Base-by-base conservation (phyloP, 805 yeast genomes). In the Zygosaccharomyces bailii region DNA sequence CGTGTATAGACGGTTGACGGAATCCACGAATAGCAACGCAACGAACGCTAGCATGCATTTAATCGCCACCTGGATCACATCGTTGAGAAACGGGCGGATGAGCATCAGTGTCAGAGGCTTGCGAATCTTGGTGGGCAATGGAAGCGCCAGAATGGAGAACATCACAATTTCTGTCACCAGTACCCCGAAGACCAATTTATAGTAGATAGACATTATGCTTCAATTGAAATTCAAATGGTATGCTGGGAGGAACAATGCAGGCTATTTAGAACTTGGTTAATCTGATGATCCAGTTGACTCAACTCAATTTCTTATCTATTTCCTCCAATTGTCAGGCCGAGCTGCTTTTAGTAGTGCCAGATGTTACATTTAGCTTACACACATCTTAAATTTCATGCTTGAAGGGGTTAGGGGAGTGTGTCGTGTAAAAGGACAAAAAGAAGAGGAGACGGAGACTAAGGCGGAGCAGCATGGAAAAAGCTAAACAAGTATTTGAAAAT, bases 11-110 rank as follows among this genome's bases (percentile, higher is more conserved):
- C 96, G 78, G 67, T 87, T 89, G 51, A 89, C 83, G 2, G 96
- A 81, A 65, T 93, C 99, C 42, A 87, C 66, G 63, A 93, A 93
- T 51, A 93, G 73, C 25, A 93, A 78, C 34, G 86, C 69, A 14
- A 93, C 85, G 69, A 91, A 93, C 3, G 84, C 89, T 46, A 91
- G 73, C 3, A 88, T 71, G 66, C 95, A 88, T 63, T 86, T 85
- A 53, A 88, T 72, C 4, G 88, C 82, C 51, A 88, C 78, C 57
- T 83, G 85, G 47, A 89, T 78, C 53, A 84, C 80, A 52, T 80
- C 80, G 42, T 81, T 76, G 40, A 78, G 73, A 68, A 85, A 85
- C 7, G 95, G 93, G 32, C 77, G 76, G 23, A 84, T 72, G 21
- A 86, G 69, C 1, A 82, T 70, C 17, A 71, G 64, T 45, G 91